Percentiles rank a stretch among this genome's conserved stretches.
phyloP scores from a whole-genome alignment of 306 rosid genomes.

The Sindora glabra region DNA sequence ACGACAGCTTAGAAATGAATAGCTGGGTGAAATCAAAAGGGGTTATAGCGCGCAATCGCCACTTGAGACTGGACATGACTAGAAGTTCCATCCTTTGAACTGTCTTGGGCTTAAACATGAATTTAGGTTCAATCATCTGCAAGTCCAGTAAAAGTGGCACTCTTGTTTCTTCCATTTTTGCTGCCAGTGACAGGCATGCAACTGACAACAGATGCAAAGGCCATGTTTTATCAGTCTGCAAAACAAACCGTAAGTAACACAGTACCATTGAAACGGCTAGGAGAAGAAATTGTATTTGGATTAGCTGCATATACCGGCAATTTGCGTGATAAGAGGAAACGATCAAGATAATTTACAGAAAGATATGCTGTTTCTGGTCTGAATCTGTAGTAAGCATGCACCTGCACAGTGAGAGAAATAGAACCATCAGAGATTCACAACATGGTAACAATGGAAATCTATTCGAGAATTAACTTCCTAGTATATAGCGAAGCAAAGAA shows the following conservation, averaged over 20 bases:
- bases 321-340: background rate
- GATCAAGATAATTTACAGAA: conserved; percentile 13
- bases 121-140: conserved; percentile 25
- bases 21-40: conserved; percentile 35
- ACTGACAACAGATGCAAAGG: conserved; percentile 34
- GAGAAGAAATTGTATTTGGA: background rate
- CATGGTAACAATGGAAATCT: background rate
- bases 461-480: too few species aligned
- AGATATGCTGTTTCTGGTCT: conserved; percentile 39
- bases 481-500: background rate
- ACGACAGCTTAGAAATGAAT: conserved; percentile 23
- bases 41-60: conserved; percentile 31
- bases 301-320: background rate
- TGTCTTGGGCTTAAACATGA: conserved; percentile 33
- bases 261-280: too few species aligned
- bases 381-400: conserved; percentile 29
- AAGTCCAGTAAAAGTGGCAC: conserved; percentile 36
- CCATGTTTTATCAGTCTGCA: conserved; percentile 39
- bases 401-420: conserved; percentile 15
- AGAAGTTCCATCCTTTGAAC: conserved; percentile 47
- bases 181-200: conserved; percentile 40
- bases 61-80: conserved; percentile 36
- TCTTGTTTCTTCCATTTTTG: conserved; percentile 43
- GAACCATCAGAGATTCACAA: background rate
- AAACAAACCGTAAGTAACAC: too few species aligned